Evolutionary conservation across 164 flowering plant species (phyloP).

Genomic region (Platanus orientalis): DNA sequence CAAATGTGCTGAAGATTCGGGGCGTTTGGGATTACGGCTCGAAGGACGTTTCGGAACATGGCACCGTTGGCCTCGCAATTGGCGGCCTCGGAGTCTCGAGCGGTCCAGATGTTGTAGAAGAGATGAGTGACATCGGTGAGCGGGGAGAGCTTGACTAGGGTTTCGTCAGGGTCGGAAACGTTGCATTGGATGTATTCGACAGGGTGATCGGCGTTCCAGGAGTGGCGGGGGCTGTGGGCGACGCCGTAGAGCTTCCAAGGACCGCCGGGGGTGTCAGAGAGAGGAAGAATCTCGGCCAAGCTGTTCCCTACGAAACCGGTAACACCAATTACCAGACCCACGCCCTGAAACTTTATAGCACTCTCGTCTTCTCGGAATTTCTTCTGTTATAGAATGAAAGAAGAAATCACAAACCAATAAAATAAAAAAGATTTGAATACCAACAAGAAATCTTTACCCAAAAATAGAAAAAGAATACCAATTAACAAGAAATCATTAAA

Average conservation of each 20-base stretch:
- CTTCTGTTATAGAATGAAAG: conserved; percentile 42
- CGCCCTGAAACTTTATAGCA: conserved; percentile 39
- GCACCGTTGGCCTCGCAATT: too few relatives aligned
- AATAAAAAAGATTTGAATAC: too few relatives aligned
- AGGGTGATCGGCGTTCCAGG: conserved; percentile 52
- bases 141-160: too few relatives aligned
- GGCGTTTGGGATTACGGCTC: too few relatives aligned
- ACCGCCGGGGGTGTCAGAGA: conserved; percentile 79
- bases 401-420: too few relatives aligned
- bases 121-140: conserved; percentile 72
- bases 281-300: conserved; percentile 79
- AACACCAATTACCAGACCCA: conserved; percentile 63
- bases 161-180: too few relatives aligned
- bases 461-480: background rate
- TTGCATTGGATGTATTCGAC: conserved; percentile 67
- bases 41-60: too few relatives aligned
- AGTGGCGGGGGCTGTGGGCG: conserved; percentile 60
- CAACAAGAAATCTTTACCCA: too few relatives aligned
- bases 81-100: conserved; percentile 34
- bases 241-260: conserved; percentile 89
- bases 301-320: conserved; percentile 86
- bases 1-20: too few relatives aligned
- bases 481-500: background rate
- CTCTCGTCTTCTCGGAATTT: conserved; percentile 50
- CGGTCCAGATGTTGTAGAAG: conserved; percentile 66